Evolutionary conservation across 441 rosid species (phyloP).

Genomic region (Jatropha multifida): DNA sequence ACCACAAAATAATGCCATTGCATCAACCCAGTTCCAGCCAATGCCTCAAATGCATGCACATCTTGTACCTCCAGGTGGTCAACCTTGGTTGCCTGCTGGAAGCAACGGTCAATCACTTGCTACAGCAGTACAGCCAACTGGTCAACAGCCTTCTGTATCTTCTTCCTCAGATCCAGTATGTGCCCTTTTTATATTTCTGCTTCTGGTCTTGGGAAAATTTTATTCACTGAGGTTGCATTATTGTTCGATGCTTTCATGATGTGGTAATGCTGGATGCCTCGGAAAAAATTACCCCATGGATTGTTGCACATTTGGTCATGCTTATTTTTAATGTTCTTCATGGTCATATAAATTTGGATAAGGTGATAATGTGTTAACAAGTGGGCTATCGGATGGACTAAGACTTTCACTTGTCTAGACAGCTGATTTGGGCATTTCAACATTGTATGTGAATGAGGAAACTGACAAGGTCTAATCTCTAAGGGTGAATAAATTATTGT

Average conservation of each 20-base stretch:
- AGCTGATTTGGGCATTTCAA: not conserved
- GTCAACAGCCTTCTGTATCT: slow-evolving; percentile 50
- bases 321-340: slow-evolving; percentile 8
- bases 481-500: not conserved
- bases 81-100: slow-evolving; percentile 61
- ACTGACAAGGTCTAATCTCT: not conserved
- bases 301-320: not conserved
- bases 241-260: not conserved
- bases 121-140: slow-evolving; percentile 47
- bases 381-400: not conserved
- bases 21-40: slow-evolving; percentile 55
- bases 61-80: slow-evolving; percentile 44
- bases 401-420: not conserved
- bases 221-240: slow-evolving; percentile 9
- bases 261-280: not conserved
- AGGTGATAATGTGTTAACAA: not conserved
- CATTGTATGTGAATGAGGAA: not conserved
- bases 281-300: not conserved
- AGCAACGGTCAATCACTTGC: slow-evolving; percentile 47
- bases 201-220: not conserved
- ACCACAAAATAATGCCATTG: slow-evolving; percentile 48
- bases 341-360: not conserved
- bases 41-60: slow-evolving; percentile 59
- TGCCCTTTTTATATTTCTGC: slow-evolving; percentile 9
- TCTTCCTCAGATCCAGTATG: slow-evolving; percentile 59